Evolutionary conservation across 164 flowering plant genomes (phyloP), one percentile per base, ranked within the genome.

Genomic region (Vitis rotundifolia): DNA sequence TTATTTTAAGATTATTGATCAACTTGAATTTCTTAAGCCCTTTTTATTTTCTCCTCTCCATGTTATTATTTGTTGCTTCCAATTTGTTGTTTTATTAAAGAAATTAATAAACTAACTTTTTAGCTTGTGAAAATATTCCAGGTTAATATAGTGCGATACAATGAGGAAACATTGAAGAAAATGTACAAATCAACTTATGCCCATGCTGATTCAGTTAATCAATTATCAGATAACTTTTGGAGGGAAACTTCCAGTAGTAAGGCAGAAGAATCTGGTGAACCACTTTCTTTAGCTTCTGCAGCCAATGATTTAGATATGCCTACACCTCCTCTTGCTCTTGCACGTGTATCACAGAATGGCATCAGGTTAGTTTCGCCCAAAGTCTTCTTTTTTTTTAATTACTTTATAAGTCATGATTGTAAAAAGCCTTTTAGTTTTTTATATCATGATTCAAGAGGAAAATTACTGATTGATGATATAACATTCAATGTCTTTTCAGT

Each of bases 271-370:
- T 68, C 74, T 58, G 77, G 75, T 64, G 58, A 65, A n/a, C 61
- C 75, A 48, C 70, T 67, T 60, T 76, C 91, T 71, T 67, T 73
- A 18, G 70, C 65, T 75, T 75, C 86, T 61, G 66, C 83, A 50
- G 69, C 68, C 61, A 83, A 78, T 71, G 99, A 94, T 79, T 59
- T 82, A 49, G 97, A 88, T 78, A 82, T 94, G 88, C 97, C 92
- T 49, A 87, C 91, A 90, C 95, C 98, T 61, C 97, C 97, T 75
- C 83, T 84, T 72, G 85, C 90, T 29, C 91, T 92, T 69, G 89
- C 89, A 72, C 91, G 93, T 50, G n/a, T 87, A 61, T 82, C 64
- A 49, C 81, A 84, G 55, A 75, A 80, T 31, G 77, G 72, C 60
- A 81, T 86, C 75, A 88, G 97, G 97, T 92, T 82, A 51, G 68